These are phyloP conservation scores for Posidonia oceanica DNA, from an alignment of 116 monocot species.

Conservation along the genomic window DNA sequence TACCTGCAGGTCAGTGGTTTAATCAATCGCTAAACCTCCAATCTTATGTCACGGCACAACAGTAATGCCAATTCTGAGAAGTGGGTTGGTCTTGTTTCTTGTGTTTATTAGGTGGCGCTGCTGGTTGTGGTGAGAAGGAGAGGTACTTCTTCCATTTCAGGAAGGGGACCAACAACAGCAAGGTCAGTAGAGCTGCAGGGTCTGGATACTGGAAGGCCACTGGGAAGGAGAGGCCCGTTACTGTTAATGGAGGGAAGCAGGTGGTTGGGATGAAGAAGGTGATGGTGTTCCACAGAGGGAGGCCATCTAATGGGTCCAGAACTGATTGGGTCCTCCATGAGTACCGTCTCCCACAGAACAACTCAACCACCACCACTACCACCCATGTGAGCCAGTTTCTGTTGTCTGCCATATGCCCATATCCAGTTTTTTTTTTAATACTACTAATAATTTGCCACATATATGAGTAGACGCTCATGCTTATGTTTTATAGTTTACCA, in stretches of 20 bases:
- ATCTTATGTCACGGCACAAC: too few relatives aligned
- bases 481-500: neutral
- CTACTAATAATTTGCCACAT: too few relatives aligned
- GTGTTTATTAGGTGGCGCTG: neutral
- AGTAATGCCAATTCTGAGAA: too few relatives aligned
- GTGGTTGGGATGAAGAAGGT: conserved; percentile 54
- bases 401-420: neutral
- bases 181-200: conserved; percentile 13
- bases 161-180: conserved; percentile 7
- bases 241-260: conserved; percentile 9
- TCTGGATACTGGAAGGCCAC: conserved; percentile 64
- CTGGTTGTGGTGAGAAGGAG: conserved; percentile 20
- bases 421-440: neutral
- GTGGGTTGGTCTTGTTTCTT: neutral
- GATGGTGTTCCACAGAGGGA: conserved; percentile 35
- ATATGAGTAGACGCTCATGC: too few relatives aligned
- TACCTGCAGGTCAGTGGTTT: conserved; percentile 17
- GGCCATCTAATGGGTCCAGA: neutral
- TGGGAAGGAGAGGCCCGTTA: conserved; percentile 30
- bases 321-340: conserved; percentile 16
- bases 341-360: conserved; percentile 5
- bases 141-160: conserved; percentile 55
- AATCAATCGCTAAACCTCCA: too few relatives aligned
- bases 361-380: neutral
- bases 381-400: neutral